A percentile compares a stretch with the other conserved stretches of the same genome.
These are phyloP conservation scores for Ambispora gerdemannii DNA, from an alignment of 192 early-diverging fungal species.

Conservation along the genomic window DNA sequence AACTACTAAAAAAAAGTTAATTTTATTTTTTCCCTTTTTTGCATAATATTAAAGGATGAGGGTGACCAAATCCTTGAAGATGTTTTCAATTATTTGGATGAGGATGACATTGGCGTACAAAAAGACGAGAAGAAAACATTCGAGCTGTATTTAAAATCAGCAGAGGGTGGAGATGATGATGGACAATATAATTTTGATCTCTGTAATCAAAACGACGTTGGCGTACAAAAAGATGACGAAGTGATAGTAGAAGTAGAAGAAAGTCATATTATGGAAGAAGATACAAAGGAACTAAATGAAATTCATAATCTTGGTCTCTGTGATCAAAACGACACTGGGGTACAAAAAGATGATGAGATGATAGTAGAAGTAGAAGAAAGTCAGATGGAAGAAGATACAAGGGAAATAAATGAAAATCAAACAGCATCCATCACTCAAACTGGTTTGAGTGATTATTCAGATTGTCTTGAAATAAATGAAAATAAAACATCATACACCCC, in stretches of 20 bases:
- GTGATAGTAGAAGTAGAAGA: neutral
- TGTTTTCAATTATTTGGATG: too few relatives aligned
- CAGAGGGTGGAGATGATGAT: too few relatives aligned
- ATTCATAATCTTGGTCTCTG: too few relatives aligned
- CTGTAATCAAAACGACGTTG: too few relatives aligned
- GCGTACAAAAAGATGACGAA: neutral
- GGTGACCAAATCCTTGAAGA: neutral
- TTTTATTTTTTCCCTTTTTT: slow-evolving; percentile 24
- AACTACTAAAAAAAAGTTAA: slow-evolving; percentile 13
- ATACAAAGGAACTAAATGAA: slow-evolving; percentile 35
- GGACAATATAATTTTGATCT: too few relatives aligned
- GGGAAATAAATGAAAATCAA: slow-evolving; percentile 30
- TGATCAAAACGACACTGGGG: too few relatives aligned
- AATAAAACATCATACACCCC: slow-evolving; percentile 21
- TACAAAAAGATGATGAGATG: neutral
- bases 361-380: neutral
- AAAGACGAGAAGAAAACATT: too few relatives aligned
- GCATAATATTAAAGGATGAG: neutral
- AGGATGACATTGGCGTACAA: too few relatives aligned
- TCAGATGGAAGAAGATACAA: too few relatives aligned
- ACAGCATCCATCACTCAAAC: slow-evolving; percentile 24
- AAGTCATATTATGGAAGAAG: too few relatives aligned
- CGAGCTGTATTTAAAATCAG: too few relatives aligned
- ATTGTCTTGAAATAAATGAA: slow-evolving; percentile 32
- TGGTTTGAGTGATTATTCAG: slow-evolving; percentile 31